Conservation (phyloP, 2,329 filamentous ascomycete species). For the Juglanconis oblonga region DNA sequence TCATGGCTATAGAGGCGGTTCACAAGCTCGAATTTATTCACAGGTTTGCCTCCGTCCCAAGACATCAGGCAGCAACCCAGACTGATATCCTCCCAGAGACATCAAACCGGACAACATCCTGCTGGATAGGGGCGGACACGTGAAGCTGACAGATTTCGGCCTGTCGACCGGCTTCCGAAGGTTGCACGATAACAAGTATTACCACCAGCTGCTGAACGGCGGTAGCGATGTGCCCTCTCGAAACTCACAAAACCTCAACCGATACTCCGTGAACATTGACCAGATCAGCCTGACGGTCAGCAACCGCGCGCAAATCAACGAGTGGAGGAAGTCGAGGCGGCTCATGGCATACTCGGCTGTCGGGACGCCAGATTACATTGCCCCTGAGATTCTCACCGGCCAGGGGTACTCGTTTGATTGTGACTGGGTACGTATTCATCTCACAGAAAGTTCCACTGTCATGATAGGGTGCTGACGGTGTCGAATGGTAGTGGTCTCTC, state of each 20-base stretch:
- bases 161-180: slow-evolving; percentile 77
- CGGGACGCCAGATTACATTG: slow-evolving; percentile 77
- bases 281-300: slow-evolving; percentile 77
- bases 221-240: slow-evolving; percentile 8
- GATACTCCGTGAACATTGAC: slow-evolving; percentile 73
- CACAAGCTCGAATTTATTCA: slow-evolving; percentile 80
- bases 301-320: slow-evolving; percentile 76
- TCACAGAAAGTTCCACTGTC: too few species aligned
- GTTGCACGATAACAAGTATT: slow-evolving; percentile 75
- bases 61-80: neutral
- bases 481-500: slow-evolving; percentile 59
- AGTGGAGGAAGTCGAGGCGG: slow-evolving; percentile 74
- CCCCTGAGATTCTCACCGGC: slow-evolving; percentile 75
- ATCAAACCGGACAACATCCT: slow-evolving; percentile 83
- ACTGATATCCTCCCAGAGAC: slow-evolving; percentile 44
- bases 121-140: slow-evolving; percentile 71
- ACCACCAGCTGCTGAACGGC: slow-evolving; percentile 66
- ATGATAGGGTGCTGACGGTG: neutral
- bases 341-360: slow-evolving; percentile 81
- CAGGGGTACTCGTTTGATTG: slow-evolving; percentile 75
- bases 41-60: slow-evolving; percentile 45
- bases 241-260: slow-evolving; percentile 49
- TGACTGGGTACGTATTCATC: slow-evolving; percentile 52
- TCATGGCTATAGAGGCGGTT: slow-evolving; percentile 76
- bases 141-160: slow-evolving; percentile 80